A percentile compares a stretch with the other conserved stretches of the same genome.
These are phyloP conservation scores for Fusarium subtropicale DNA, from an alignment of 2,329 filamentous ascomycete genomes.

Conservation along the genomic window DNA sequence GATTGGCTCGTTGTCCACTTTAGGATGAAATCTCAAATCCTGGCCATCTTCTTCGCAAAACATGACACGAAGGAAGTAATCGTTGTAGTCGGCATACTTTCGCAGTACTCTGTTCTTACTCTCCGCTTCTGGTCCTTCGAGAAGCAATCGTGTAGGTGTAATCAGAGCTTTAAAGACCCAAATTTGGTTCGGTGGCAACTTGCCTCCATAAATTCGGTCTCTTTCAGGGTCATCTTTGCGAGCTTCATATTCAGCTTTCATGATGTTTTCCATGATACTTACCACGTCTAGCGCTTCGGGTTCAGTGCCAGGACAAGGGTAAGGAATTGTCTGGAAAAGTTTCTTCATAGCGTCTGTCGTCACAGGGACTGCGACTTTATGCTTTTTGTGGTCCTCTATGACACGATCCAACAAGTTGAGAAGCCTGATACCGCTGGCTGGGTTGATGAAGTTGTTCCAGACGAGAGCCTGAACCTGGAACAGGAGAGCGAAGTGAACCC, in stretches of 20 bases:
- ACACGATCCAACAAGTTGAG: slow-evolving; percentile 56
- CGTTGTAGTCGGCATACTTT: slow-evolving; percentile 68
- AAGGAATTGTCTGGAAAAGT: slow-evolving; percentile 65
- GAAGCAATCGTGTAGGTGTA: slow-evolving; percentile 68
- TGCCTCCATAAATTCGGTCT: slow-evolving; percentile 44
- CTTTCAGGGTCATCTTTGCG: slow-evolving; percentile 43
- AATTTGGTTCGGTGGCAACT: slow-evolving; percentile 56
- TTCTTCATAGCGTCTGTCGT: slow-evolving; percentile 66
- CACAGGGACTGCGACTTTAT: slow-evolving; percentile 52
- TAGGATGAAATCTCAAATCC: slow-evolving; percentile 68
- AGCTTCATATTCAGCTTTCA: slow-evolving; percentile 56
- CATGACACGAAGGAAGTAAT: slow-evolving; percentile 76
- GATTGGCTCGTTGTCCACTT: slow-evolving; percentile 60
- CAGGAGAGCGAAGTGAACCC: slow-evolving; percentile 62
- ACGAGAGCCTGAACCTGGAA: slow-evolving; percentile 74
- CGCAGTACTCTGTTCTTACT: slow-evolving; percentile 77
- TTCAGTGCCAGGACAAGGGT: slow-evolving; percentile 63
- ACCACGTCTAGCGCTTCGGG: slow-evolving; percentile 55
- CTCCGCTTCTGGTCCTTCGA: slow-evolving; percentile 73
- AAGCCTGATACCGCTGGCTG: slow-evolving; percentile 61
- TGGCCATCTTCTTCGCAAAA: slow-evolving; percentile 81
- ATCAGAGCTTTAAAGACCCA: slow-evolving; percentile 67
- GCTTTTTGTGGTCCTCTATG: slow-evolving; percentile 43
- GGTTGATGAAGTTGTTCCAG: slow-evolving; percentile 71
- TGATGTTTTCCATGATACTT: slow-evolving; percentile 55